phyloP scores from a whole-genome alignment of 2,329 filamentous ascomycete genomes.

The Graphium sp. region DNA sequence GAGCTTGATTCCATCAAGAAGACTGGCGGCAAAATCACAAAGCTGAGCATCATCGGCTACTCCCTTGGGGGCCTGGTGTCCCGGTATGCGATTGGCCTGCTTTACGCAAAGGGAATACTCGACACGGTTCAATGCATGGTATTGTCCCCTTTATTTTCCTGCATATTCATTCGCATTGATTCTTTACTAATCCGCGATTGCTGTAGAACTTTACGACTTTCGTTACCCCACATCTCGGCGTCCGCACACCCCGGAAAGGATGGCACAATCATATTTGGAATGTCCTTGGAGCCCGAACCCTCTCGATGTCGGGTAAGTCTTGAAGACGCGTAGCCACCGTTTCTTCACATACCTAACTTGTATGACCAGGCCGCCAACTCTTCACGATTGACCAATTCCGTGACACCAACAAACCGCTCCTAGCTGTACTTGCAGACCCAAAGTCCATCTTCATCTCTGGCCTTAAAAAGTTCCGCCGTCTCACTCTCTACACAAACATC shows the following conservation, averaged over 20 bases:
- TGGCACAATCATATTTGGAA: slow-evolving; percentile 60
- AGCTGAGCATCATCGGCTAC: slow-evolving; percentile 79
- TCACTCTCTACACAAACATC: slow-evolving; percentile 71
- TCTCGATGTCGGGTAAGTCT: slow-evolving; percentile 67
- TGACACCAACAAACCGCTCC: slow-evolving; percentile 62
- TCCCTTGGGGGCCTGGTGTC: slow-evolving; percentile 77
- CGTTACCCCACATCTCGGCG: slow-evolving; percentile 69
- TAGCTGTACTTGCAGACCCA: slow-evolving; percentile 68
- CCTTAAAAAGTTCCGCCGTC: slow-evolving; percentile 57
- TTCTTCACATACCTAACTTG: too few relatives aligned
- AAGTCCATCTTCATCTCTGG: slow-evolving; percentile 74
- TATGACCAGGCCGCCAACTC: slow-evolving; percentile 73
- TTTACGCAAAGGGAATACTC: slow-evolving; percentile 67
- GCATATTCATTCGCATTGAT: background rate
- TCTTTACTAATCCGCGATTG: background rate
- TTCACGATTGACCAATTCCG: slow-evolving; percentile 80
- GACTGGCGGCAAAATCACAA: slow-evolving; percentile 55
- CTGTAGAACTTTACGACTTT: slow-evolving; percentile 79
- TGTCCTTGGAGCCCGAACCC: slow-evolving; percentile 60
- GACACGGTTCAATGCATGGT: slow-evolving; percentile 66
- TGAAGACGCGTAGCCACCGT: too few relatives aligned
- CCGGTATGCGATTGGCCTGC: slow-evolving; percentile 70
- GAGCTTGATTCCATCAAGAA: slow-evolving; percentile 37
- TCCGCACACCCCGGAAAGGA: slow-evolving; percentile 50
- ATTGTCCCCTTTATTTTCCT: slow-evolving; percentile 11